Conservation (phyloP, 108 stramenopile genomes). For the Craspedostauros australis region DNA sequence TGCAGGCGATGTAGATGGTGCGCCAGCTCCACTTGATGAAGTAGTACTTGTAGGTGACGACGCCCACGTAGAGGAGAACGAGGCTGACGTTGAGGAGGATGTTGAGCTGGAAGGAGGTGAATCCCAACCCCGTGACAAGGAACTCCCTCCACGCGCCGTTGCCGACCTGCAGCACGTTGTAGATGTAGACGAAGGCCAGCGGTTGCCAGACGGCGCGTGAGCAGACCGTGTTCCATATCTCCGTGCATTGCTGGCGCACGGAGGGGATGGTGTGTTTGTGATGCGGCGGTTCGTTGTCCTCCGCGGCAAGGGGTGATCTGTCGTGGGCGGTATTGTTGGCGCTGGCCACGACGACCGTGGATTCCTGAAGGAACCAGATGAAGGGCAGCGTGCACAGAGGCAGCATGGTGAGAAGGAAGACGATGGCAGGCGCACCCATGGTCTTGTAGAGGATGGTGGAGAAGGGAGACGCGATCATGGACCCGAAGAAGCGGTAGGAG, state of each 20-base stretch:
- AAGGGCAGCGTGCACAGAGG: conserved; percentile 59
- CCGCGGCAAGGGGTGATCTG: no score
- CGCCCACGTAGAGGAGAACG: conserved; percentile 69
- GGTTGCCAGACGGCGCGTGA: conserved; percentile 83
- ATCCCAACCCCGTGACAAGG: conserved; percentile 52
- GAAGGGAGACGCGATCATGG: conserved; percentile 72
- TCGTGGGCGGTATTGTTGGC: conserved; percentile 41
- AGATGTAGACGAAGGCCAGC: conserved; percentile 82
- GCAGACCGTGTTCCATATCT: conserved; percentile 83
- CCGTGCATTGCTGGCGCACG: conserved; percentile 68
- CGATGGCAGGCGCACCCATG: conserved; percentile 45
- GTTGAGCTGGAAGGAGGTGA: conserved; percentile 70
- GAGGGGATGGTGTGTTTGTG: no score
- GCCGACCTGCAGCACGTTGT: conserved; percentile 82
- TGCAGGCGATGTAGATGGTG: conserved; percentile 66
- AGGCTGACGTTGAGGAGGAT: conserved; percentile 56
- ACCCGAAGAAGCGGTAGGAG: conserved; percentile 71
- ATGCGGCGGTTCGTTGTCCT: no score
- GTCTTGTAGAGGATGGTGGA: conserved; percentile 52
- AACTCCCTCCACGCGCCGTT: conserved; percentile 84
- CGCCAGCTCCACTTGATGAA: conserved; percentile 80
- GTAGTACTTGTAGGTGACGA: conserved; percentile 77
- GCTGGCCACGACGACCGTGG: no score
- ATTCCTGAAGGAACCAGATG: conserved; percentile 56
- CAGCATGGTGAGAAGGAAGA: conserved; percentile 47